Percentiles rank a stretch among this genome's conserved stretches.
Evolutionary conservation across 2,329 filamentous ascomycete genomes (phyloP).

Genomic region (Byssochlamys sp.): DNA sequence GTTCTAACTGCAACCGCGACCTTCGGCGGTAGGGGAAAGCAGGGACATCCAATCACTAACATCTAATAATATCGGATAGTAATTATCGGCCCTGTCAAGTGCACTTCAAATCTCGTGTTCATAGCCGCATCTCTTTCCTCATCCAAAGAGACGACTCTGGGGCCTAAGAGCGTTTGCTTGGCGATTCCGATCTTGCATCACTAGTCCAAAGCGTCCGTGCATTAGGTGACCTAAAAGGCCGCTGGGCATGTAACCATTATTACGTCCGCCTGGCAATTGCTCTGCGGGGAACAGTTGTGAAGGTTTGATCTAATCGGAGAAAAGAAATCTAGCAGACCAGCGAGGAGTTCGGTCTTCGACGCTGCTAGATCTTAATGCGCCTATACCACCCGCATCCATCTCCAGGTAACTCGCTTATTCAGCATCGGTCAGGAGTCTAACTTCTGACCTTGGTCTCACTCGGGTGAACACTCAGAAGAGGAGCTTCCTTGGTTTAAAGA

Average conservation of each 20-base stretch:
- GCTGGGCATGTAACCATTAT: neutral
- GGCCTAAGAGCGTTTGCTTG: neutral
- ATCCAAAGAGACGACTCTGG: neutral
- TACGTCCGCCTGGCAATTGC: neutral
- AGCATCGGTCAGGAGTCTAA: neutral
- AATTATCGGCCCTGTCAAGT: neutral
- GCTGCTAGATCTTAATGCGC: neutral
- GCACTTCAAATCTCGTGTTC: neutral
- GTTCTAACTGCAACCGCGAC: too few relatives aligned
- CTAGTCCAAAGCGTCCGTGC: neutral
- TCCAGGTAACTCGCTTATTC: neutral
- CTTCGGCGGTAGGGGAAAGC: too few relatives aligned
- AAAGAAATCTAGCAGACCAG: neutral
- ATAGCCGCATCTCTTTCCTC: neutral
- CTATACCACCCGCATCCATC: too few relatives aligned
- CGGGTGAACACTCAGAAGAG: neutral
- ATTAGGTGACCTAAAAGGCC: neutral
- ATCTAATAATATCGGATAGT: too few relatives aligned
- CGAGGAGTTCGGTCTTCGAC: neutral
- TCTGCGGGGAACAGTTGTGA: neutral
- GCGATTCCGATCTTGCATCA: neutral
- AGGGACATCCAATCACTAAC: too few relatives aligned
- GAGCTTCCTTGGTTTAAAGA: neutral
- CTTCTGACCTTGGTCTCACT: neutral
- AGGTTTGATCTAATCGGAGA: neutral